Conservation (phyloP, 176 grass and related monocot species). For the Eragrostis curvula region DNA sequence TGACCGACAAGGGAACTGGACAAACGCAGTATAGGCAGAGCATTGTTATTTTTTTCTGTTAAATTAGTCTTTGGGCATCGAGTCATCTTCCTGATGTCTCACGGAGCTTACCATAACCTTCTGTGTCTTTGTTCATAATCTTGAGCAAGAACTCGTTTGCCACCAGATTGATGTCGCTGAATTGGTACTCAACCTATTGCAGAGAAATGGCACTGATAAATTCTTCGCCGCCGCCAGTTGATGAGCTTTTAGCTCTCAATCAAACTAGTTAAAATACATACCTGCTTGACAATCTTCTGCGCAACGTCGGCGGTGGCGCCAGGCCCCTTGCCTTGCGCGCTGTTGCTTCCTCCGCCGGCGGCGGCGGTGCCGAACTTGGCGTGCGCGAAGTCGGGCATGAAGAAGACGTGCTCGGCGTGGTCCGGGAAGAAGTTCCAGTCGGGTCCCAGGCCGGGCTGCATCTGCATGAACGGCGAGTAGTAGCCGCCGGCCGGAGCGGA, state of each 20-base stretch:
- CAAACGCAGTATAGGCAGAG: neutral
- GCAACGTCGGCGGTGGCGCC: slow-evolving; percentile 40
- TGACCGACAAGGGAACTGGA: slow-evolving; percentile 70
- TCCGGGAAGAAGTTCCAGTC: slow-evolving; percentile 77
- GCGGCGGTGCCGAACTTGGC: slow-evolving; percentile 45
- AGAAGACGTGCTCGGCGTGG: slow-evolving; percentile 57
- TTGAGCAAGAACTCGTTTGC: slow-evolving; percentile 81
- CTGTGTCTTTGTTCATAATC: slow-evolving; percentile 84
- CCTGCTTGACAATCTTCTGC: slow-evolving; percentile 85
- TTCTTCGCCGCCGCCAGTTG: no score
- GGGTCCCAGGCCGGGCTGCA: slow-evolving; percentile 29
- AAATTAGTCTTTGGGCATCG: neutral
- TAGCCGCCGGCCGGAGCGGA: slow-evolving; percentile 33
- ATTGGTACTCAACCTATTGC: slow-evolving; percentile 75
- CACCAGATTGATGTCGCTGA: slow-evolving; percentile 79
- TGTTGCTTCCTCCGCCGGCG: slow-evolving; percentile 36
- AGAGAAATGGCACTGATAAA: no score
- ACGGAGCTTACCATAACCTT: slow-evolving; percentile 61
- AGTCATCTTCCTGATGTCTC: neutral
- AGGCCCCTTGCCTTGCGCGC: slow-evolving; percentile 27
- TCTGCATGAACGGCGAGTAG: slow-evolving; percentile 73
- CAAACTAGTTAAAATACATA: no score
- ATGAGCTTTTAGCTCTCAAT: no score
- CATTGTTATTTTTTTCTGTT: no score
- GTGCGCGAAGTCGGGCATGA: slow-evolving; percentile 63